phyloP scores from a whole-genome alignment of 2,329 filamentous ascomycete species.

The Raffaelea arxii region DNA sequence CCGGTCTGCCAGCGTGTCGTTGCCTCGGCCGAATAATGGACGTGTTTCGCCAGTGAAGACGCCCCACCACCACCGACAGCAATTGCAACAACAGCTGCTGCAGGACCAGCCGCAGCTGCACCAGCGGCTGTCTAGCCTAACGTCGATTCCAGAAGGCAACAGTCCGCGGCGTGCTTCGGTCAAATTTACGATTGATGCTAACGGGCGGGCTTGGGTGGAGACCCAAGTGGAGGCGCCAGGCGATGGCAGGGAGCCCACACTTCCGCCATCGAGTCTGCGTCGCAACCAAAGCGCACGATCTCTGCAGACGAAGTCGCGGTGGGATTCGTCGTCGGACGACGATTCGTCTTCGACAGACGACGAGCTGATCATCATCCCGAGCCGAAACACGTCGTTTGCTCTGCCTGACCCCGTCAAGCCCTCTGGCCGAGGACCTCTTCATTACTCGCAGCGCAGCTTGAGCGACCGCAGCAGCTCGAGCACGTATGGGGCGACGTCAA shows the following conservation, averaged over 20 bases:
- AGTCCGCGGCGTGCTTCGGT: conserved; percentile 41
- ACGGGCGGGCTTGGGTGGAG: conserved; percentile 48
- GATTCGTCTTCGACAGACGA: conserved; percentile 52
- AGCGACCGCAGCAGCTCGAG: conserved; percentile 40
- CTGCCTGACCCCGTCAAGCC: conserved; percentile 44
- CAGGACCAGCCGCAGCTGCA: conserved; percentile 25
- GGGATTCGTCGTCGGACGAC: conserved; percentile 36
- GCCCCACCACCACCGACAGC: conserved; percentile 30
- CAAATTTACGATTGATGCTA: conserved; percentile 54
- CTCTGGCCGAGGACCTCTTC: conserved; percentile 33
- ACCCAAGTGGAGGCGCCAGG: conserved; percentile 34
- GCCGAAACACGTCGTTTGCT: conserved; percentile 48
- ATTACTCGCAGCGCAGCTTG: conserved; percentile 31
- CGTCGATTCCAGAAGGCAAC: conserved; percentile 45
- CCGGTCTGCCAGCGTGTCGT: conserved; percentile 24
- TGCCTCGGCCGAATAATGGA: conserved; percentile 31
- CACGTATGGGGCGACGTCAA: conserved; percentile 20
- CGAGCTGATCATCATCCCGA: conserved; percentile 55
- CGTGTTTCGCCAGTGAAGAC: conserved; percentile 44
- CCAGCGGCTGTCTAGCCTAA: conserved; percentile 39
- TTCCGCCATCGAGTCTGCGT: conserved; percentile 9
- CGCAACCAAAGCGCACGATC: conserved; percentile 15
- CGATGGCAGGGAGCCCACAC: conserved; percentile 10
- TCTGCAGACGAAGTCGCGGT: conserved; percentile 17
- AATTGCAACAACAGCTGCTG: conserved; percentile 9